Base-by-base conservation (phyloP, 208 protist species). In the Angomonas deanei region DNA sequence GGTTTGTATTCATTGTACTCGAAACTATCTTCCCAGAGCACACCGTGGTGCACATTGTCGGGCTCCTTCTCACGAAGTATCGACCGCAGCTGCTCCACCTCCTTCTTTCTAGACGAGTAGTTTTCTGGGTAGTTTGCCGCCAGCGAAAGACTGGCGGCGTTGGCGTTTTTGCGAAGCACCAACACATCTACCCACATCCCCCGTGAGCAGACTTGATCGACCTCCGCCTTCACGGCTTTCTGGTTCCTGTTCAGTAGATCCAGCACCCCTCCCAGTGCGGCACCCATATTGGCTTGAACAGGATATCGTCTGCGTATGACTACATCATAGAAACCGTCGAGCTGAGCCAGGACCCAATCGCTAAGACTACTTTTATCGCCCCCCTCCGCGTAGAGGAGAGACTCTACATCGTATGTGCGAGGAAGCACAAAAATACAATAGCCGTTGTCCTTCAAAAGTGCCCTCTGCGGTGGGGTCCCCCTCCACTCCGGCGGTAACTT, bases 1-100 rank as follows among this genome's bases (percentile, higher is more conserved):
- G 88, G 88, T 50, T 80, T 76, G 69, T 90, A 91, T 66, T 94
- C 83, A 30, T 74, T 79, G 72, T 88, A 79, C 68, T 94, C 88
- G 59, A 91, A 88, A 28, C 76, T 90, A 32, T 94, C 84, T 17
- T 81, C 70, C 78, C 82, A 94, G 30, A 42, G 26, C 23, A 93
- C 57, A 0, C 54, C 58, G 17, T 24, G 28, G 53, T 38, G 13
- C 19, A 42, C 26, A 48, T 34, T 21, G 34, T 2, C 32, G 19
- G 36, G 6, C 34, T 27, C 36, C 26, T n/a, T n/a, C n/a, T n/a
- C n/a, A 39, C 36, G 52, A 27, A 34, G 26, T 57, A 46, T 31
- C 17, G 48, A 33, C 30, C n/a, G n/a, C n/a, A 21, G 48, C 17
- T 24, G 46, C 0, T 66, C 31, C 19, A 10, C 39, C 28, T 47